A percentile compares a stretch with the other conserved stretches of the same genome.
phyloP scores from a whole-genome alignment of 2,329 filamentous ascomycete species.

The Capronia americana region DNA sequence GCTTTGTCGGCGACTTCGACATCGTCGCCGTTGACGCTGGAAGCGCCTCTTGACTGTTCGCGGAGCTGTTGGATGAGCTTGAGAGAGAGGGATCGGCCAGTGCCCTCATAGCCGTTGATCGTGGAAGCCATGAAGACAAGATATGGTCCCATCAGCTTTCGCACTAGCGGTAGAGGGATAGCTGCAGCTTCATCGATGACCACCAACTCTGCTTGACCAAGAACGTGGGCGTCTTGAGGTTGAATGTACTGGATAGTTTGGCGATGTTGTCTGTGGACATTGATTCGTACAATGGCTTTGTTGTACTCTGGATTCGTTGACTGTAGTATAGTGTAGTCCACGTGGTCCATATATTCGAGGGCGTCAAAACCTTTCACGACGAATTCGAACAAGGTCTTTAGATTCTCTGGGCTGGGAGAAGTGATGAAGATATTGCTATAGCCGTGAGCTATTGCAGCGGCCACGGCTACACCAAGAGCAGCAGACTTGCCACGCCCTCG shows the following conservation, averaged over 20 bases:
- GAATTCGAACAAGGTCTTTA: constrained; percentile 98
- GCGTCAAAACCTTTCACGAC: constrained; percentile 98
- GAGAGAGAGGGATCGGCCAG: constrained; percentile 88
- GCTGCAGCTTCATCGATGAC: constrained; percentile 98
- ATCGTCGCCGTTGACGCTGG: constrained; percentile 61
- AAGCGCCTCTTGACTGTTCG: constrained; percentile 79
- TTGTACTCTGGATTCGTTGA: constrained; percentile 99
- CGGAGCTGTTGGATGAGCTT: constrained; percentile 97
- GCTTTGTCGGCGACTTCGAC: constrained; percentile 76
- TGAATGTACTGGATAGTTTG: constrained; percentile 99
- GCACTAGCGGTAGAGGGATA: constrained; percentile 88
- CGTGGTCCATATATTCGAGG: constrained; percentile 89
- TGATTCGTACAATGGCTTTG: constrained; percentile 97
- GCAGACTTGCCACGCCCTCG: constrained; percentile 97
- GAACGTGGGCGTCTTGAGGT: constrained; percentile 90
- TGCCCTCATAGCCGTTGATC: constrained; percentile 98
- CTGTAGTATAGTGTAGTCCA: constrained; percentile 97
- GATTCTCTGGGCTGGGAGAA: constrained; percentile 93
- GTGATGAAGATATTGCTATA: constrained; percentile 99
- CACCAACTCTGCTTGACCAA: constrained; percentile 92
- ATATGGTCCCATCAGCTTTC: constrained; percentile 95
- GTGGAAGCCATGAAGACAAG: constrained; percentile 99
- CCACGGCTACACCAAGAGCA: constrained; percentile 90
- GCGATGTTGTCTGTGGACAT: constrained; percentile 90
- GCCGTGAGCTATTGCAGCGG: constrained; percentile 90